Base-by-base conservation (phyloP, 805 yeast species). In the Wickerhamomyces sydowiorum region DNA sequence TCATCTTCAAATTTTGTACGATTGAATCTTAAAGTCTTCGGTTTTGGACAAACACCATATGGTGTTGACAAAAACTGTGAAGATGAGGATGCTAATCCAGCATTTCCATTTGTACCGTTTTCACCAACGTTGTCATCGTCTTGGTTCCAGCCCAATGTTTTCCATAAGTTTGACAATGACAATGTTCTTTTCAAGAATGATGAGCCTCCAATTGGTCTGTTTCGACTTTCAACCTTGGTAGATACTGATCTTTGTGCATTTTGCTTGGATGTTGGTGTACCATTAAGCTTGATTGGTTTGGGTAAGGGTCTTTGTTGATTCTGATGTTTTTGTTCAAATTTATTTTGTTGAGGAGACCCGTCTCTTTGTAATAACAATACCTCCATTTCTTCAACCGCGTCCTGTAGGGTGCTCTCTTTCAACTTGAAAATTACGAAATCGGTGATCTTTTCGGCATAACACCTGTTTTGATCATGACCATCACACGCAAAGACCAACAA, bases 381-480 rank as follows among this genome's bases (percentile, higher is more conserved):
- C 57, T 82, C 85, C 80, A 84, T 78, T 46, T 80, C 83, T 21
- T 57, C 60, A 10, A 82, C 90, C 5, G 81, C 70, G 2, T 75
- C 81, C 0, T 81, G 78, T 27, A 91, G 73, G 38, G 81, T 80
- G 46, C 78, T 74, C 5, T 59, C 58, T 37, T 61, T 64, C 40
- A 91, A 64, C 44, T 77, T 75, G 38, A 76, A 56, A 60, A 86
- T 66, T 19, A 89, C 79, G 46, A 73, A 78, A 59, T 89, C 97
- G 17, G 88, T 81, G 13, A 88, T 74, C 23, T 75, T 78, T 42
- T 80, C 82, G 0, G 96, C 91, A 45, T 78, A 69, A 37, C 75
- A 75, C 44, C 76, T 78, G 7, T 90, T 89, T 60, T 88, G 96
- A 28, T 75, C 65, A 60, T 84, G 93, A 0, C 98, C 96, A 61